A percentile compares a stretch with the other conserved stretches of the same genome.
Conservation (phyloP, 495 filamentous ascomycete species). For the Neurospora tetrasperma region DNA sequence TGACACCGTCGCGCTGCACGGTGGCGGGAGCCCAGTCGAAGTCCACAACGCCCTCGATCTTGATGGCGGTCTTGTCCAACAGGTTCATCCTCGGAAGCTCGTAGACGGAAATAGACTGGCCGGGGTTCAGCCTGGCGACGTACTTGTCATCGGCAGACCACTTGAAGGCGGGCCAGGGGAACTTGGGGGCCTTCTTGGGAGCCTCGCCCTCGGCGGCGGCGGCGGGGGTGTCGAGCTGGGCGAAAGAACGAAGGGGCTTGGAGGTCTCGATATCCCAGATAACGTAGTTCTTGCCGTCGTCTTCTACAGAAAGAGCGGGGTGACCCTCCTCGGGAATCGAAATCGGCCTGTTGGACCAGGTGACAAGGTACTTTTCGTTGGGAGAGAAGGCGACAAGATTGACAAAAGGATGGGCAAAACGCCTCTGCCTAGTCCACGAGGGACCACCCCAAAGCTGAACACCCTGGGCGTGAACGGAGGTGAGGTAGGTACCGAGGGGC, state of each 20-base stretch:
- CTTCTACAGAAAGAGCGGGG: slow-evolving; percentile 71
- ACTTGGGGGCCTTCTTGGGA: slow-evolving; percentile 68
- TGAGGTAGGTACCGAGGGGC: slow-evolving; percentile 83
- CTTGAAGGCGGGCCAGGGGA: slow-evolving; percentile 98
- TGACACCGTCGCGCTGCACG: slow-evolving; percentile 66
- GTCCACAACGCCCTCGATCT: slow-evolving; percentile 92
- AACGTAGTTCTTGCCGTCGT: slow-evolving; percentile 98
- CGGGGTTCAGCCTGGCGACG: slow-evolving; percentile 82
- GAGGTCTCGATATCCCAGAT: slow-evolving; percentile 93
- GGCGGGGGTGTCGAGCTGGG: slow-evolving; percentile 68
- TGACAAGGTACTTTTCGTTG: slow-evolving; percentile 83
- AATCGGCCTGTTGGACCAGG: slow-evolving; percentile 90
- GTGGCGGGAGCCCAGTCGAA: slow-evolving; percentile 93
- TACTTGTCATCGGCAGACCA: slow-evolving; percentile 98
- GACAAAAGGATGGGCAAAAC: slow-evolving; percentile 89
- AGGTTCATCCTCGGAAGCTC: slow-evolving; percentile 88
- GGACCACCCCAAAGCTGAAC: slow-evolving; percentile 93
- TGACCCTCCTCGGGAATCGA: slow-evolving; percentile 77
- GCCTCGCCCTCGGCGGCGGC: slow-evolving; percentile 41
- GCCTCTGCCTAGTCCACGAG: slow-evolving; percentile 79
- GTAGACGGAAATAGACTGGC: slow-evolving; percentile 85
- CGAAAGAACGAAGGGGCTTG: slow-evolving; percentile 85
- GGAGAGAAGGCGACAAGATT: slow-evolving; percentile 96
- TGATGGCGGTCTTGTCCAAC: slow-evolving; percentile 78
- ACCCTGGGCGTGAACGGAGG: slow-evolving; percentile 89